Evolutionary conservation across 805 yeast species (phyloP), one percentile per base, ranked within the genome.

Genomic region (Ogataea henricii): DNA sequence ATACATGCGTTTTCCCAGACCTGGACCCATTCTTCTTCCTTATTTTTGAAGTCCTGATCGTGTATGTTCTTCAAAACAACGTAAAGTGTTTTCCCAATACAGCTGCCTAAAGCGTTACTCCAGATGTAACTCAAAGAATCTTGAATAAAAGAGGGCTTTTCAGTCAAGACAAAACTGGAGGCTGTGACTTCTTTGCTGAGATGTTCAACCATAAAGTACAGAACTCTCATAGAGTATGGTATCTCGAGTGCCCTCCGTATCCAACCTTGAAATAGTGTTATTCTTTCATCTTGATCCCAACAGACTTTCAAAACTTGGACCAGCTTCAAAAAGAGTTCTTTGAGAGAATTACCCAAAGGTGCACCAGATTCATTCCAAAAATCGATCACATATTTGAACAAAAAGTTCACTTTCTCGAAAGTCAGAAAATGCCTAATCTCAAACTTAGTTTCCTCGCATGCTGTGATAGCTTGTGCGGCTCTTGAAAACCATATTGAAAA

Each of bases 281-380:
- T 54, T 14, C 59, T 52, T 0, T 37, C 36, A 16, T 48, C 55
- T 6, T 35, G 8, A 25, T 44, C 36, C 32, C 47, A 22, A 1
- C 43, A 36, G 43, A 10, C 54, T 43, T 35, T 59, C 55, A 38
- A 66, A 18, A 81, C 68, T 1, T 57, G 51, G 9, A 84, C 62
- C 42, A 84, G 58, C 55, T 84, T 88, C 2, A 63, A 45, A 40
- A 89, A 76, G 39, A 89, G 59, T 26, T 81, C 87, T 46, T 73
- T 77, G 44, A 88, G 63, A 0, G 95, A 83, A 58, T 85, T 87
- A 5, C 85, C 81, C 22, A 87, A 63, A 0, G 95, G 83, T 2
- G 87, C 81, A 4, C 85, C 83, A 1, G 87, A 77, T 43, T 83
- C 87, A 45, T 79, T 81, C 82, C 90, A 83, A 61, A 78, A 82